Evolutionary conservation across 2,329 filamentous ascomycete species (phyloP).

Genomic region (Fusarium chaquense): DNA sequence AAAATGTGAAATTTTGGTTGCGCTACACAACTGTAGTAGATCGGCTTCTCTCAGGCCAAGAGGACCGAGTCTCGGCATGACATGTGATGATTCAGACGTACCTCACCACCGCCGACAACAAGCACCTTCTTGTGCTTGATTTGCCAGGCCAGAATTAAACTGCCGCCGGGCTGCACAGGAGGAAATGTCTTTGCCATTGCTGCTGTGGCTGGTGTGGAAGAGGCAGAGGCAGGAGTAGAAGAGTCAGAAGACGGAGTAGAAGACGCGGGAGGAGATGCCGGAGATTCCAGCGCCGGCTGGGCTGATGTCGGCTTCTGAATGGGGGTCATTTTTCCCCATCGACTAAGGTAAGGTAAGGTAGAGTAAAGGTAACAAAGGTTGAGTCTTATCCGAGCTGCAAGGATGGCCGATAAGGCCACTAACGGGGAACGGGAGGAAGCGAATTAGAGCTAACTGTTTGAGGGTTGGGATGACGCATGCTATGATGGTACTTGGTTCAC

Average conservation of each 20-base stretch:
- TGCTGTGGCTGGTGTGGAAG: constrained; percentile 15
- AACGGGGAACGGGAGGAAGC: constrained; percentile 41
- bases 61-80: constrained; percentile 17
- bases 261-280: constrained; percentile 39
- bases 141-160: constrained; percentile 96
- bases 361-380: constrained; percentile 36
- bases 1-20: background rate
- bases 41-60: constrained; percentile 3
- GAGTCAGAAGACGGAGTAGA: constrained; percentile 27
- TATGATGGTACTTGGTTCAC: constrained; percentile 25
- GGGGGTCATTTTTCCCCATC: constrained; percentile 43
- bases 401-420: constrained; percentile 36
- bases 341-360: constrained; percentile 13
- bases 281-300: constrained; percentile 42
- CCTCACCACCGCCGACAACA: constrained; percentile 96
- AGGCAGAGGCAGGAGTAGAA: constrained; percentile 17
- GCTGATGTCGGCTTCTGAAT: constrained; percentile 43
- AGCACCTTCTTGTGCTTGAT: constrained; percentile 88
- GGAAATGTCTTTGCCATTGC: constrained; percentile 70
- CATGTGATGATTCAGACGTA: constrained; percentile 57
- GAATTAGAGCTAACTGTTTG: constrained; percentile 26
- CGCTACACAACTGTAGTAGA: constrained; percentile 1
- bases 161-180: constrained; percentile 88
- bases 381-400: constrained; percentile 34
- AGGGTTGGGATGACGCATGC: constrained; percentile 20